phyloP scores from a whole-genome alignment of 495 filamentous ascomycete genomes.

The Xylaria longipes region DNA sequence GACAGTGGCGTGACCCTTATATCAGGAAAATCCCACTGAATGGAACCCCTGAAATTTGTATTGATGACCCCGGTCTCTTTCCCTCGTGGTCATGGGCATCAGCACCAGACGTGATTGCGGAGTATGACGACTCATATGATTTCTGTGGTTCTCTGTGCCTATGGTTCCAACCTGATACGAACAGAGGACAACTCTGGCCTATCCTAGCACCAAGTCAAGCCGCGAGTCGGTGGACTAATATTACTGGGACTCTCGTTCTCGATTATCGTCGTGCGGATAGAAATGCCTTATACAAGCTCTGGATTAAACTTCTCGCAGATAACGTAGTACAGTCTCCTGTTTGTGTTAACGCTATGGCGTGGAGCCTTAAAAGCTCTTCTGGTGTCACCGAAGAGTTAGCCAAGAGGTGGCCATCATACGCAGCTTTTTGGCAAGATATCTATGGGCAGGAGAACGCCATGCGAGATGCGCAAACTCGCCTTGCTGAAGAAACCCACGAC shows the following conservation, averaged over 20 bases:
- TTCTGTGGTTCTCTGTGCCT: not conserved
- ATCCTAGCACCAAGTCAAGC: not conserved
- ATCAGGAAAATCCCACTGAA: not conserved
- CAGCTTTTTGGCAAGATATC: not conserved
- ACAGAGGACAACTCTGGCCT: not conserved
- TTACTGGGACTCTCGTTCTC: not conserved
- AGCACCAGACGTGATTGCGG: not conserved
- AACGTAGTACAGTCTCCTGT: not conserved
- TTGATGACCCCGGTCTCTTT: not conserved
- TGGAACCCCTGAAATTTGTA: not conserved
- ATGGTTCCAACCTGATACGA: not conserved
- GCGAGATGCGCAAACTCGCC: not conserved
- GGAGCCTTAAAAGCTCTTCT: not conserved
- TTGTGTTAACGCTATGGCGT: not conserved
- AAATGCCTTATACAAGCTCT: not conserved
- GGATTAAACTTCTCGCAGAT: not conserved
- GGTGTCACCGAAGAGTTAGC: not conserved
- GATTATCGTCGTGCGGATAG: not conserved
- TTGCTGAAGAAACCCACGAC: not conserved
- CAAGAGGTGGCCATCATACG: not conserved
- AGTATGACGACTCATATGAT: not conserved
- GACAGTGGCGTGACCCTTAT: not conserved
- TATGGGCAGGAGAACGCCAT: not conserved
- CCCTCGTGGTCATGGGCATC: not conserved
- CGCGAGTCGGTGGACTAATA: not conserved